A percentile compares a stretch with the other conserved stretches of the same genome.
These are phyloP conservation scores for Colletotrichum simmondsii DNA, from an alignment of 2,329 filamentous ascomycete genomes.

Conservation along the genomic window DNA sequence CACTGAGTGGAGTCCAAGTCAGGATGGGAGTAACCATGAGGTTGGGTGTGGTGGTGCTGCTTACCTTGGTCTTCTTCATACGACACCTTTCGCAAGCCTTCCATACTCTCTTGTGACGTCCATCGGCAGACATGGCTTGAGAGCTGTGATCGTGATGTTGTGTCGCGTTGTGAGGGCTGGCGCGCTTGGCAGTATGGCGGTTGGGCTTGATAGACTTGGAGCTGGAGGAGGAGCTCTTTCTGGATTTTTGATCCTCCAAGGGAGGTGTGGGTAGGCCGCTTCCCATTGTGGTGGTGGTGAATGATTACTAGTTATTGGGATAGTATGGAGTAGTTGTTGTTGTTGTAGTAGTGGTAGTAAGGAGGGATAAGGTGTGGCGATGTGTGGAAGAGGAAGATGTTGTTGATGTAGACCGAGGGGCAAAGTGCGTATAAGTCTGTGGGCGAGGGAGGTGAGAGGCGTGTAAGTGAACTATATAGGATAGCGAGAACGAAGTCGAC, in stretches of 20 bases:
- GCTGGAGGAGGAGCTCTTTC: constrained; percentile 52
- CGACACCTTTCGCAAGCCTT: constrained; percentile 74
- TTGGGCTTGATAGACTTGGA: constrained; percentile 61
- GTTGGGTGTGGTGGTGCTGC: neutral
- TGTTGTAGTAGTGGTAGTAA: neutral
- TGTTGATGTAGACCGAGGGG: constrained; percentile 19
- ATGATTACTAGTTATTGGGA: constrained; percentile 5
- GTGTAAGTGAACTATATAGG: constrained; percentile 33
- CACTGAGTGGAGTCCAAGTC: constrained; percentile 54
- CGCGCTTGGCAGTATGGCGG: constrained; percentile 63
- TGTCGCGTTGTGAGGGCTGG: constrained; percentile 51
- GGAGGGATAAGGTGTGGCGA: neutral
- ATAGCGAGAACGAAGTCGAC: constrained; percentile 26
- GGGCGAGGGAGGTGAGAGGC: constrained; percentile 3
- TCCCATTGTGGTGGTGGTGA: constrained; percentile 54
- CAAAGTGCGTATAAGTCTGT: constrained; percentile 25
- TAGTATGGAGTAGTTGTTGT: neutral
- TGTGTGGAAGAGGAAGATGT: neutral
- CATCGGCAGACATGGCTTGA: constrained; percentile 55
- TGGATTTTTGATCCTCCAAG: constrained; percentile 57
- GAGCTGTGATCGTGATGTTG: constrained; percentile 50
- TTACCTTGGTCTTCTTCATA: constrained; percentile 77
- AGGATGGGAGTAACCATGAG: neutral
- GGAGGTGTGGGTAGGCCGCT: constrained; percentile 64
- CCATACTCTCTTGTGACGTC: constrained; percentile 73